These are phyloP conservation scores for Alternaria metachromatica DNA, from an alignment of 2,329 filamentous ascomycete genomes.

Conservation along the genomic window DNA sequence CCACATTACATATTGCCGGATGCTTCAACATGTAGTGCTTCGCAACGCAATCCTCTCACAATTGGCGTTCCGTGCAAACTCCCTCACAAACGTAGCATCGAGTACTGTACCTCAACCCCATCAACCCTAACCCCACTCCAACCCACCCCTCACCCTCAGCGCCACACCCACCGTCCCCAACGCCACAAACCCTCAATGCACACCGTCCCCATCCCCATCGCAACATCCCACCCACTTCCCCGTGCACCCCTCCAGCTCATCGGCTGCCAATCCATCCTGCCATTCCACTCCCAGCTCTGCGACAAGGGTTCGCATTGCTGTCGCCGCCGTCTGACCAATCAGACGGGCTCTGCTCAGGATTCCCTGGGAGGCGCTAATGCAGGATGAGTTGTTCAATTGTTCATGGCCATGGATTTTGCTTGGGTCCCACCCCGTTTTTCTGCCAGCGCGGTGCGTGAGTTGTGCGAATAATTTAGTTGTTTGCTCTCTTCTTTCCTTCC, in stretches of 20 bases:
- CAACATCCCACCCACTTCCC: slow-evolving; percentile 3
- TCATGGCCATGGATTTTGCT: slow-evolving; percentile 30
- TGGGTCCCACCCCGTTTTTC: slow-evolving; percentile 25
- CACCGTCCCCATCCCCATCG: neutral
- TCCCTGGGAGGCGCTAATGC: slow-evolving; percentile 46
- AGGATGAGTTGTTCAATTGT: slow-evolving; percentile 49
- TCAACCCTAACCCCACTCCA: neutral
- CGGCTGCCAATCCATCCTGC: slow-evolving; percentile 9
- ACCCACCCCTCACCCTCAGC: neutral
- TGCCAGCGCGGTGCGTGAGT: slow-evolving; percentile 20
- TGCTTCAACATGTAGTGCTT: neutral
- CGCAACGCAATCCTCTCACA: neutral
- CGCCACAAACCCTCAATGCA: neutral
- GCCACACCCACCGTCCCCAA: neutral
- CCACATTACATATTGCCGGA: neutral
- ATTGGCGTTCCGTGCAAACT: neutral
- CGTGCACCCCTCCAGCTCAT: slow-evolving; percentile 10
- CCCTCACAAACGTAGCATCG: neutral
- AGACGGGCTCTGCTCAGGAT: slow-evolving; percentile 18
- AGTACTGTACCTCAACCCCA: neutral
- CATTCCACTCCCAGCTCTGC: neutral
- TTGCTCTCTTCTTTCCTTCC: slow-evolving; percentile 10
- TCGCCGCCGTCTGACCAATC: slow-evolving; percentile 28
- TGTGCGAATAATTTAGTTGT: slow-evolving; percentile 34
- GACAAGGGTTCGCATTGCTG: slow-evolving; percentile 11